These are phyloP conservation scores for Cordyceps cateniannulata DNA, from an alignment of 2,329 filamentous ascomycete genomes.

Conservation along the genomic window DNA sequence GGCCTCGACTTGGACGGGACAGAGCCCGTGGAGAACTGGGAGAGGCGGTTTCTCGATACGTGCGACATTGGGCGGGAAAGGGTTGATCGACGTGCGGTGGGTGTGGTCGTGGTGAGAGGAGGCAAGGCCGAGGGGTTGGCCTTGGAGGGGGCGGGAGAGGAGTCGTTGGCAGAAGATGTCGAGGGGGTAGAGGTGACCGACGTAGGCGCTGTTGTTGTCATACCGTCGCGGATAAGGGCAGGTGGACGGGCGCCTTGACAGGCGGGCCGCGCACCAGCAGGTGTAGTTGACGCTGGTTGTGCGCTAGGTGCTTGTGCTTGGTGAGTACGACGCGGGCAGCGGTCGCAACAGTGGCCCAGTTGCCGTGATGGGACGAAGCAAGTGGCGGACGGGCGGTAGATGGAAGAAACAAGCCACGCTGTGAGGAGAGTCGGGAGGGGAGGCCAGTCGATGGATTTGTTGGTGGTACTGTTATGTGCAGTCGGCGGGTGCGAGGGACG, in stretches of 20 bases:
- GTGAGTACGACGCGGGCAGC: background rate
- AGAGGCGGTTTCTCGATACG: conserved; percentile 73
- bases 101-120: conserved; percentile 48
- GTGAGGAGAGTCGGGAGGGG: background rate
- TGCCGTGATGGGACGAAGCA: background rate
- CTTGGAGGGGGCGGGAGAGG: conserved; percentile 39
- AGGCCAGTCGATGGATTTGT: background rate
- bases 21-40: conserved; percentile 73
- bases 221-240: conserved; percentile 15
- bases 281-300: conserved; percentile 2
- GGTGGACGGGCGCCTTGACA: conserved; percentile 10
- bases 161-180: conserved; percentile 44
- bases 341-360: background rate
- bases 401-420: background rate
- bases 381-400: background rate
- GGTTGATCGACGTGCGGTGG: conserved; percentile 51
- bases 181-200: conserved; percentile 49
- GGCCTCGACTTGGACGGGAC: conserved; percentile 67
- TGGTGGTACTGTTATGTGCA: background rate
- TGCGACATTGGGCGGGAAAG: conserved; percentile 64
- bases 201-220: conserved; percentile 45
- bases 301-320: background rate
- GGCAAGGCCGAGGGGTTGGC: conserved; percentile 48
- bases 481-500: background rate
- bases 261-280: conserved; percentile 10